Conservation (phyloP, 495 filamentous ascomycete species). For the Astrocystis sublimbata region DNA sequence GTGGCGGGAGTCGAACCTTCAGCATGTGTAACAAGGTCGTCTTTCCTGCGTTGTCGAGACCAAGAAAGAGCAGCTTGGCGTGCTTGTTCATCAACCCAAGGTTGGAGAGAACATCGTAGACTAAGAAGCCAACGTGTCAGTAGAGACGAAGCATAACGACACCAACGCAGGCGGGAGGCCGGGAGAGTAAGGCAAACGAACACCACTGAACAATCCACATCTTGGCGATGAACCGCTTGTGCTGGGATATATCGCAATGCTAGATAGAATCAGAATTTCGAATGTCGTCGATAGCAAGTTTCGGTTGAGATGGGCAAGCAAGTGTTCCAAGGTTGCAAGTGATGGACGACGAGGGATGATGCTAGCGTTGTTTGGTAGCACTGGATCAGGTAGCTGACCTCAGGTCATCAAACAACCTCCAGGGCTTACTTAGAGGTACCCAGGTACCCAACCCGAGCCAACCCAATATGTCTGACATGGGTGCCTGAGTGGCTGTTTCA, state of each 20-base stretch:
- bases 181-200: too few species aligned
- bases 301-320: too few species aligned
- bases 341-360: background rate
- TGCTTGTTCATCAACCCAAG: conserved; percentile 96
- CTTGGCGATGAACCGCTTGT: conserved; percentile 31
- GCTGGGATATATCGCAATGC: background rate
- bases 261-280: too few species aligned
- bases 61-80: conserved; percentile 89
- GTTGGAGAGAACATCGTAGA: conserved; percentile 88
- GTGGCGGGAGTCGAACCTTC: conserved; percentile 63
- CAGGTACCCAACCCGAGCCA: too few species aligned
- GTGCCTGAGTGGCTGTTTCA: too few species aligned
- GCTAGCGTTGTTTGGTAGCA: background rate
- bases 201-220: conserved; percentile 99
- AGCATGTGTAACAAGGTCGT: conserved; percentile 91
- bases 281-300: too few species aligned
- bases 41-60: conserved; percentile 97
- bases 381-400: too few species aligned
- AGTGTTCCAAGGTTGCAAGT: too few species aligned
- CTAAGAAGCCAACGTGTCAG: conserved; percentile 46
- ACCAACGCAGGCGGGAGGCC: conserved; percentile 35
- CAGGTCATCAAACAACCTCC: too few species aligned
- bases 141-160: conserved; percentile 27
- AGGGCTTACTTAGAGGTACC: too few species aligned
- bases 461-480: too few species aligned